phyloP scores from a whole-genome alignment of 2,329 filamentous ascomycete genomes.

The Calonectria fujianensis region DNA sequence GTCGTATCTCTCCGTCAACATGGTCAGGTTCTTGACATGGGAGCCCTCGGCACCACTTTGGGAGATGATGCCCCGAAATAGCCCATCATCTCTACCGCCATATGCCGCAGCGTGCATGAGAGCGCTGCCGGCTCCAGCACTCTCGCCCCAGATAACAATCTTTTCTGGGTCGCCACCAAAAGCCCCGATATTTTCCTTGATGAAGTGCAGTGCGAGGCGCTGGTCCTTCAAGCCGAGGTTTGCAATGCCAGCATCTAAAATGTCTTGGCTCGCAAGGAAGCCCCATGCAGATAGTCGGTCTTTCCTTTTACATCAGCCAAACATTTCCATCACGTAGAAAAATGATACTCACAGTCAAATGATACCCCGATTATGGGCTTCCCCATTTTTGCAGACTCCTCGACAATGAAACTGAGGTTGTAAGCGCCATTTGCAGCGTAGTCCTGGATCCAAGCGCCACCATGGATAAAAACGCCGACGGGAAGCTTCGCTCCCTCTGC shows the following conservation, averaged over 20 bases:
- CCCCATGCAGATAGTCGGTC: slow-evolving; percentile 60
- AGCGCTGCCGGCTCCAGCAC: slow-evolving; percentile 70
- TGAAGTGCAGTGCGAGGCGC: slow-evolving; percentile 68
- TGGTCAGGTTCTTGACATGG: slow-evolving; percentile 34
- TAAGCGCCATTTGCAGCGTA: slow-evolving; percentile 70
- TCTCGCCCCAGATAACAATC: slow-evolving; percentile 67
- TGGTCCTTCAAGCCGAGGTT: slow-evolving; percentile 73
- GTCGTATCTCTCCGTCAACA: slow-evolving; percentile 19
- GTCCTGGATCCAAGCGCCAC: slow-evolving; percentile 65
- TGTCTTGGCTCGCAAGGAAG: slow-evolving; percentile 67
- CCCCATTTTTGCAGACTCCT: slow-evolving; percentile 56
- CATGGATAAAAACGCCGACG: slow-evolving; percentile 54
- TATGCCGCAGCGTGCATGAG: slow-evolving; percentile 64
- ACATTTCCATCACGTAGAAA: rapidly evolving
- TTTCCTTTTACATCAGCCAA: background rate
- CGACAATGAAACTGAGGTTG: slow-evolving; percentile 76
- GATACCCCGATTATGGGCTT: slow-evolving; percentile 50
- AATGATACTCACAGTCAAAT: slow-evolving; percentile 41
- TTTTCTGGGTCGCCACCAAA: slow-evolving; percentile 68
- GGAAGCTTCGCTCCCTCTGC: slow-evolving; percentile 45
- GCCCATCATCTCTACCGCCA: slow-evolving; percentile 69
- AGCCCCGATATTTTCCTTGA: slow-evolving; percentile 65
- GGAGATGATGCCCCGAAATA: slow-evolving; percentile 72
- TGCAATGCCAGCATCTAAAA: slow-evolving; percentile 56
- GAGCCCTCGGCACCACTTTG: slow-evolving; percentile 66